phyloP scores from a whole-genome alignment of 2,329 filamentous ascomycete species.

The Ustulina deusta region DNA sequence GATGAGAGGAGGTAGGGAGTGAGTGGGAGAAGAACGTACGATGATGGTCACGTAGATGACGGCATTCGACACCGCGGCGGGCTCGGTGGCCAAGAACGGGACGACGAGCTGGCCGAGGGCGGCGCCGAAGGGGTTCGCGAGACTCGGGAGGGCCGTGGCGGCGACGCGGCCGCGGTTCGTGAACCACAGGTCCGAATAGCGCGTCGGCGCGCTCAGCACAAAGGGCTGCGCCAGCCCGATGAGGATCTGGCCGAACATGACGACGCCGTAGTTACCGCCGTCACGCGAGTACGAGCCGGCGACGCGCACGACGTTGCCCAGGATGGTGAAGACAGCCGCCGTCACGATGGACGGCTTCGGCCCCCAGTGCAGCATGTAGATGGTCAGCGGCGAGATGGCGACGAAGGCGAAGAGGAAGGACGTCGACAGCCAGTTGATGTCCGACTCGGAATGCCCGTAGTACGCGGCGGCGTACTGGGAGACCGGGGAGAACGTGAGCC shows the following conservation, averaged over 20 bases:
- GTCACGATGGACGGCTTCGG: slow-evolving; percentile 82
- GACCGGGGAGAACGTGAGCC: slow-evolving; percentile 91
- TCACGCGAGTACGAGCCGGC: slow-evolving; percentile 69
- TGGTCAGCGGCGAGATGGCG: slow-evolving; percentile 75
- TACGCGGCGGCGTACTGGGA: slow-evolving; percentile 79
- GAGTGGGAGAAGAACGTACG: slow-evolving; percentile 61
- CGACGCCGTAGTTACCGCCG: slow-evolving; percentile 76
- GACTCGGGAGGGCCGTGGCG: slow-evolving; percentile 84
- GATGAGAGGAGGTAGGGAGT: slow-evolving; percentile 23
- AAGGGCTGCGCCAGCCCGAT: slow-evolving; percentile 93
- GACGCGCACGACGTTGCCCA: slow-evolving; percentile 93
- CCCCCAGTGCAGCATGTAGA: slow-evolving; percentile 83
- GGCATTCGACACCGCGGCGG: slow-evolving; percentile 78
- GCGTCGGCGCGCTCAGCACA: slow-evolving; percentile 86
- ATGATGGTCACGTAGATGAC: slow-evolving; percentile 89
- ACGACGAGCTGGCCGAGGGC: slow-evolving; percentile 89
- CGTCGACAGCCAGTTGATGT: slow-evolving; percentile 94
- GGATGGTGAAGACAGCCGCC: slow-evolving; percentile 77
- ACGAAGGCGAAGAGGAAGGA: slow-evolving; percentile 89
- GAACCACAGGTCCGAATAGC: slow-evolving; percentile 97
- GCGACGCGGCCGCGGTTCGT: slow-evolving; percentile 84
- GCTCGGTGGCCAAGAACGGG: slow-evolving; percentile 76
- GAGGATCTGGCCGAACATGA: slow-evolving; percentile 92
- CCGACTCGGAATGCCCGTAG: slow-evolving; percentile 78
- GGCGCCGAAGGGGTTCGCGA: slow-evolving; percentile 91